Percentiles rank a stretch among this genome's conserved stretches.
phyloP scores from a whole-genome alignment of 768 basidiomycete species.

The Brasilioporus rufonigricans region DNA sequence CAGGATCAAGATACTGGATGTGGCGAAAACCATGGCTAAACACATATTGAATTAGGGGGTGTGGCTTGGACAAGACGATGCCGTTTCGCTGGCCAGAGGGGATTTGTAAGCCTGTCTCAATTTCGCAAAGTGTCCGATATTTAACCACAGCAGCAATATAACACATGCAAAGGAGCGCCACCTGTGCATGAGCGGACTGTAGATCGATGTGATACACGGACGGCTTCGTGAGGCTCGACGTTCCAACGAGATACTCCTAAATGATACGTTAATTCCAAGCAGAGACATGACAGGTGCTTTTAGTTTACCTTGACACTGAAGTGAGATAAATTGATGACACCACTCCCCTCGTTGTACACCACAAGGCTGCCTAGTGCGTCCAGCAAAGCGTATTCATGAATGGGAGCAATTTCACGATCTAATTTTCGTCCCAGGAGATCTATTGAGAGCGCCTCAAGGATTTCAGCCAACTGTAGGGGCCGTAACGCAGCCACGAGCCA shows the following conservation, averaged over 20 bases:
- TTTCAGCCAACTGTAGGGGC: conserved; percentile 2
- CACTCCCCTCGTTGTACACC: background rate
- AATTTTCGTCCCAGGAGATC: background rate
- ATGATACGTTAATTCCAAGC: background rate
- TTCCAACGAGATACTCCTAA: conserved; percentile 9
- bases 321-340: conserved; percentile 10
- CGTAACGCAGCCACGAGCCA: conserved; percentile 16
- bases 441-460: conserved; percentile 12
- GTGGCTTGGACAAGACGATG: no score
- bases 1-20: background rate
- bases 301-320: conserved; percentile 15
- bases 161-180: conserved; percentile 1
- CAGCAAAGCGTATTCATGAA: background rate
- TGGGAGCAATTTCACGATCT: background rate
- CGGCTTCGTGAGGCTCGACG: background rate
- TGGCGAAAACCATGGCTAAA: background rate
- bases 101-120: background rate
- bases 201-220: background rate
- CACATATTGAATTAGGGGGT: background rate
- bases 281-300: background rate
- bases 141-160: background rate
- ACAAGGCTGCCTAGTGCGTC: conserved; percentile 16
- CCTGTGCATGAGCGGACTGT: background rate
- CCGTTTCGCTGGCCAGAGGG: background rate
- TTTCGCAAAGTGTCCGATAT: background rate